A percentile compares a stretch with the other conserved stretches of the same genome.
Conservation (phyloP, 148 eudicot species). For the Dysphania ambrosioides region DNA sequence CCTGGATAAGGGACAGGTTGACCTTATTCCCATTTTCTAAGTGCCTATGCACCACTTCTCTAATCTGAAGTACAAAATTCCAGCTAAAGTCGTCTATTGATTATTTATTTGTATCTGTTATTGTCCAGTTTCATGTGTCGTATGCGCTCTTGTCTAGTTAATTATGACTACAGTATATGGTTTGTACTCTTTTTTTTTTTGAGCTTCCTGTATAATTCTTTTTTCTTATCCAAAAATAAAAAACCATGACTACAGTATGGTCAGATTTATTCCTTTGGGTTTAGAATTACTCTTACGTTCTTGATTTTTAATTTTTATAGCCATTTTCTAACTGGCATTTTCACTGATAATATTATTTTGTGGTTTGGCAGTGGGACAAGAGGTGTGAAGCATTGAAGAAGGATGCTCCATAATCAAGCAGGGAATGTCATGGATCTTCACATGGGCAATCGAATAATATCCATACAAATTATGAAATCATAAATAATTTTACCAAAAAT, state of each 20-base stretch:
- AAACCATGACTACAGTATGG: too few relatives aligned
- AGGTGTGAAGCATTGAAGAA: slow-evolving; percentile 51
- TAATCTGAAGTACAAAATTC: background rate
- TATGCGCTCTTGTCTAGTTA: too few relatives aligned
- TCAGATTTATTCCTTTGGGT: background rate
- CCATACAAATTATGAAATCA: slow-evolving; percentile 58
- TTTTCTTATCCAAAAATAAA: too few relatives aligned
- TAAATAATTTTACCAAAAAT: slow-evolving; percentile 51
- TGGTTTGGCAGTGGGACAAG: slow-evolving; percentile 75
- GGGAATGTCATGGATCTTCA: slow-evolving; percentile 35
- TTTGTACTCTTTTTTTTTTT: too few relatives aligned
- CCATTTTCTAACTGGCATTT: background rate
- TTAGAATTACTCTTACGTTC: background rate
- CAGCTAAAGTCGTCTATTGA: background rate
- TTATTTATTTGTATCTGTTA: too few relatives aligned
- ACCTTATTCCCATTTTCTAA: too few relatives aligned
- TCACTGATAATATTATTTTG: background rate
- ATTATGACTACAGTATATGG: too few relatives aligned
- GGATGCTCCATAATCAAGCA: slow-evolving; percentile 37
- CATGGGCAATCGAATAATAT: slow-evolving; percentile 63
- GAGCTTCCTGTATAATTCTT: too few relatives aligned
- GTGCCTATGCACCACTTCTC: background rate
- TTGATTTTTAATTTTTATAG: background rate
- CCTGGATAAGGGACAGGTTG: too few relatives aligned
- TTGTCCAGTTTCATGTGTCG: too few relatives aligned